Base-by-base conservation (phyloP, 257 asterid species). In the Dorcoceras hygrometricum region DNA sequence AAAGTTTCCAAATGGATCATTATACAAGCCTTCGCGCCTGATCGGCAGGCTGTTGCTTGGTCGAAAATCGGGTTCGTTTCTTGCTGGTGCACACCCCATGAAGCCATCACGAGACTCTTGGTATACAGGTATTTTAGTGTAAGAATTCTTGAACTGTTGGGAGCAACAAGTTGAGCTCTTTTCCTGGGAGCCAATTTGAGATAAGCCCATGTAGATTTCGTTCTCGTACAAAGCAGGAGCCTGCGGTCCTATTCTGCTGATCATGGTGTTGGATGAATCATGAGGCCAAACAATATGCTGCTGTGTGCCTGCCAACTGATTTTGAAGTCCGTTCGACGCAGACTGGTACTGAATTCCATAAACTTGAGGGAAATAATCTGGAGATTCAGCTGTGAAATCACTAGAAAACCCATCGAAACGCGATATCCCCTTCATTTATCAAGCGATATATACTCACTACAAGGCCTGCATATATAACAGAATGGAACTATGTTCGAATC, bases 1-100 rank as follows among this genome's bases (percentile, higher is more conserved):
- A 23, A 79, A 77, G 71, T 72, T 84, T 73, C 67, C 64, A 55
- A 72, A 78, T 56, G 86, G 86, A 78, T 75, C 79, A 69, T 70
- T 70, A 31, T 57, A 76, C 1, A 71, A 28, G 68, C 61, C 79
- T n/a, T 77, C 76, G 34, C 75, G 32, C 61, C 59, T 69, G n/a
- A 65, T 12, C 28, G 63, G 73, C 23, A 57, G 77, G 60, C 66
- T 22, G 22, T 23, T 73, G 26, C 63, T 67, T 2, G 69, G 20
- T 11, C 34, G 80, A 60, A 68, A 73, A 50, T 48, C 72, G 23
- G 67, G 59, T 12, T 77, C 79, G 46, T 48, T 20, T 71, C 76
- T 63, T 61, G 66, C 75, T n/a, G 59, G 59, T 4, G 78, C 54
- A 16, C 18, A 16, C 7, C 54, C 54, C 54, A 46, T 46, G 54